phyloP scores from a whole-genome alignment of 2,329 filamentous ascomycete species.

The Colletotrichum sojae region DNA sequence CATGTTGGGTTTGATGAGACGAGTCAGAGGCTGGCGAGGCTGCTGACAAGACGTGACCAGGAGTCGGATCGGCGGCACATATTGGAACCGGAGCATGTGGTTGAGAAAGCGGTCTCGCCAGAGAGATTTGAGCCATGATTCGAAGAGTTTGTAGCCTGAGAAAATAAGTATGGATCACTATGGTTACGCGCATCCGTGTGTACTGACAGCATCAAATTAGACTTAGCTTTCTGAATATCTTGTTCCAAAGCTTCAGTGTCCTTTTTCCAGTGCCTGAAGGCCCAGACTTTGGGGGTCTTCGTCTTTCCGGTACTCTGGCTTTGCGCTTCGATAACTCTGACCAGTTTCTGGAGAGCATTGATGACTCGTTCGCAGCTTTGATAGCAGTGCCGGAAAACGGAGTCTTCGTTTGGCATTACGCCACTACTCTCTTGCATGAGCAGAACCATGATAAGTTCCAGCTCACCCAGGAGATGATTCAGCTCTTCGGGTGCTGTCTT shows the following conservation, averaged over 20 bases:
- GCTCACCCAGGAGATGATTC: not conserved
- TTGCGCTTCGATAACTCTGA: not conserved
- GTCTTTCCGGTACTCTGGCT: not conserved
- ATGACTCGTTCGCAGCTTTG: not conserved
- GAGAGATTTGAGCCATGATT: not conserved
- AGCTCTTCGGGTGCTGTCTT: not conserved
- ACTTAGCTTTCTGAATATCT: slow-evolving; percentile 9
- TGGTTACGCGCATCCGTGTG: fast-evolving
- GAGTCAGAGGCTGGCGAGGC: not conserved
- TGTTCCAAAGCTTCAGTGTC: not conserved
- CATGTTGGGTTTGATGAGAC: not conserved
- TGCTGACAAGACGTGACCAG: not conserved
- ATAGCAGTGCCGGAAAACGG: not conserved
- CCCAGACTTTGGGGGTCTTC: not conserved
- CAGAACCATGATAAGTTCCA: not conserved
- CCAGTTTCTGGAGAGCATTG: not conserved
- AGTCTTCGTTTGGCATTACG: not conserved
- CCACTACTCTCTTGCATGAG: not conserved
- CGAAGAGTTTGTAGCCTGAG: not conserved
- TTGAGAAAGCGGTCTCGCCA: not conserved
- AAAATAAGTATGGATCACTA: not conserved
- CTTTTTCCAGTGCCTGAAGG: slow-evolving; percentile 1
- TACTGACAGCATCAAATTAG: slow-evolving; percentile 13
- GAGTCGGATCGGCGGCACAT: not conserved
- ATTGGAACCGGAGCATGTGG: not conserved